Base-by-base conservation (phyloP, 1,284 basidiomycete genomes). In the Pseudozyma sp. region DNA sequence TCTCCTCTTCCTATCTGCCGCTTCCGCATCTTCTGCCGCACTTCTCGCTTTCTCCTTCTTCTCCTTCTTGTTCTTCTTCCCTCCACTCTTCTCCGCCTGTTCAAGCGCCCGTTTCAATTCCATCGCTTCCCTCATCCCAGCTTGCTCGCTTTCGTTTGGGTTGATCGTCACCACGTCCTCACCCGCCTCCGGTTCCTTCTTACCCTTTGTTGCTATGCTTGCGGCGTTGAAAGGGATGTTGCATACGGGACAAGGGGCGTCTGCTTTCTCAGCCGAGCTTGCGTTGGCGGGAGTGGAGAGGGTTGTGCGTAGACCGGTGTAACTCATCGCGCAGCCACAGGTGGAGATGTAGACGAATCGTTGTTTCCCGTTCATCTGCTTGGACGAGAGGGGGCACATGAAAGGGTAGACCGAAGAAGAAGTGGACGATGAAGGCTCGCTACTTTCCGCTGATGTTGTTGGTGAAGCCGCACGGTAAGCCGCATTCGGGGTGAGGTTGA, bases 271-370 rank as follows among this genome's bases (percentile, higher is more conserved):
- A 5, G 57, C 59, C 36, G 42, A 25, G 18, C 31, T 45, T n/a
- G 21, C 45, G 34, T 54, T 34, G 21, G 45, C 47, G 0, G 50
- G 40, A 9, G 55, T 49, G 10, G 58, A 51, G 14, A 70, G 42
- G 2, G 68, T 70, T 0, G 61, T 43, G 5, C 68, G 67, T 8
- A 85, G 59, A 10, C 83, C 82, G 5, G 64, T 68, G 40, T 75
- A 73, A 53, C 75, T 79, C 63, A 85, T 61, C 3, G 76, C 79
- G 63, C 80, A 82, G 0, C 83, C 82, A 45, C 79, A 83, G 21
- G 51, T 36, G 31, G 60, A 51, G 5, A 85, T 57, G 58, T 80
- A 84, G 40, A 84, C 73, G 51, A 81, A 83, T 12, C 71, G 70
- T 40, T 77, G 69, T 48, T 71, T 75, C 11, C 83, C 83, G 56